Conservation (phyloP, 148 eudicot species). For the Bassia scoparia region DNA sequence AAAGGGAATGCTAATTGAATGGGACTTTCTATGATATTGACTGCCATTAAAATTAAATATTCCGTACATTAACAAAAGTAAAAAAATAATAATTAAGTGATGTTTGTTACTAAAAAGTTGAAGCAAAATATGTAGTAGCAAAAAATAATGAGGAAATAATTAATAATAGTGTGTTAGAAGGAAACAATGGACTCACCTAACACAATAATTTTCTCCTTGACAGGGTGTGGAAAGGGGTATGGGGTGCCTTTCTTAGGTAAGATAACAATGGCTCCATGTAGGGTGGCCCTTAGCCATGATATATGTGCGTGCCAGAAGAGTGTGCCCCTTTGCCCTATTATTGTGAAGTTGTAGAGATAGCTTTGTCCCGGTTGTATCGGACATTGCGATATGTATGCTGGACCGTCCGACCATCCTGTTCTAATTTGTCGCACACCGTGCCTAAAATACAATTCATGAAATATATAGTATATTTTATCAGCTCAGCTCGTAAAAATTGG, state of each 20-base stretch:
- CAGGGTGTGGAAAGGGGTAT: slow-evolving; percentile 72
- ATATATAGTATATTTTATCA: too few species aligned
- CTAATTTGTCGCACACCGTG: slow-evolving; percentile 68
- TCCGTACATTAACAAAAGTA: background rate
- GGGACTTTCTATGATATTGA: slow-evolving; percentile 7
- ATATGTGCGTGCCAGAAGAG: slow-evolving; percentile 85
- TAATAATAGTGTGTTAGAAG: background rate
- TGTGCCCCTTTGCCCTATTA: slow-evolving; percentile 77
- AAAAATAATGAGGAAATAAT: background rate
- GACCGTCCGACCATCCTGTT: slow-evolving; percentile 87
- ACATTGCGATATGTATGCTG: slow-evolving; percentile 81
- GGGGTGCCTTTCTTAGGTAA: slow-evolving; percentile 56
- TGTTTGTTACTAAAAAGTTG: background rate
- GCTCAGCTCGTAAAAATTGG: too few species aligned
- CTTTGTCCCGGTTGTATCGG: slow-evolving; percentile 65
- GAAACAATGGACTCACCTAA: slow-evolving; percentile 37
- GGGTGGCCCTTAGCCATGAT: slow-evolving; percentile 69
- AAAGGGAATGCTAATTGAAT: background rate
- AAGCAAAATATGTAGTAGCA: background rate
- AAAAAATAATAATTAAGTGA: background rate
- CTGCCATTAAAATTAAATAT: background rate
- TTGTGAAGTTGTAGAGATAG: slow-evolving; percentile 67
- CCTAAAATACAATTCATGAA: slow-evolving; percentile 42
- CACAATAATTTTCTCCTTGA: slow-evolving; percentile 48
- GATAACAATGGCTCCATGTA: slow-evolving; percentile 72